phyloP scores from a whole-genome alignment of 2,329 filamentous ascomycete genomes.

The Amphichorda felina region DNA sequence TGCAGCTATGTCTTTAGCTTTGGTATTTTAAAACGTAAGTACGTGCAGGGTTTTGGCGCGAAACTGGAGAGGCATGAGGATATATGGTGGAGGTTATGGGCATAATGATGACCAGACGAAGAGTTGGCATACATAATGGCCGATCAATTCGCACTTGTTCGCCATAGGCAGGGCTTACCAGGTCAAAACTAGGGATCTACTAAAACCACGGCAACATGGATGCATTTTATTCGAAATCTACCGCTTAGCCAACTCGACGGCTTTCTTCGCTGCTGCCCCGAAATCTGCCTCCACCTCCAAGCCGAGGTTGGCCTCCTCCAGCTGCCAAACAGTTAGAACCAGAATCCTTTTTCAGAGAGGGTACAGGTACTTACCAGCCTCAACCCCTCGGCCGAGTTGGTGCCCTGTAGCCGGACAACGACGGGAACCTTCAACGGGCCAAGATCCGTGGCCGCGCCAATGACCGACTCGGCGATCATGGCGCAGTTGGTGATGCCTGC shows the following conservation, averaged over 20 bases:
- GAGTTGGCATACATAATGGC: too few relatives aligned
- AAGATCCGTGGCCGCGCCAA: slow-evolving; percentile 24
- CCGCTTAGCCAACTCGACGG: slow-evolving; percentile 11
- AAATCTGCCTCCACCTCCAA: slow-evolving; percentile 26
- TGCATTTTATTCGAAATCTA: too few relatives aligned
- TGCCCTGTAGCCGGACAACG: slow-evolving; percentile 34
- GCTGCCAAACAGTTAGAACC: slow-evolving; percentile 9
- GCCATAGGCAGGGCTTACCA: too few relatives aligned
- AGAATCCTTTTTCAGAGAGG: background rate
- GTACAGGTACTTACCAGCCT: slow-evolving; percentile 20
- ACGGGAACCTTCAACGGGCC: slow-evolving; percentile 26
- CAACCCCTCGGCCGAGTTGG: slow-evolving; percentile 27
- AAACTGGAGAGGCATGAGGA: too few relatives aligned
- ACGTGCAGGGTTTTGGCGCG: too few relatives aligned
- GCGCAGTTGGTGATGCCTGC: slow-evolving; percentile 34
- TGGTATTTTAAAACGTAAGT: too few relatives aligned
- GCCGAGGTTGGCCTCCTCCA: slow-evolving; percentile 20
- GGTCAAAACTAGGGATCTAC: too few relatives aligned
- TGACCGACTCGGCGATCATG: slow-evolving; percentile 38
- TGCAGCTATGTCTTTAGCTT: too few relatives aligned
- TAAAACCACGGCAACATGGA: too few relatives aligned
- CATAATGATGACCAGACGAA: too few relatives aligned
- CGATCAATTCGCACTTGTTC: too few relatives aligned
- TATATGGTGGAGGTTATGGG: too few relatives aligned
- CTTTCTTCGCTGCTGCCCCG: slow-evolving; percentile 19